Base-by-base conservation (phyloP, 441 rosid species). In the Bocquillonia castaneifolia region DNA sequence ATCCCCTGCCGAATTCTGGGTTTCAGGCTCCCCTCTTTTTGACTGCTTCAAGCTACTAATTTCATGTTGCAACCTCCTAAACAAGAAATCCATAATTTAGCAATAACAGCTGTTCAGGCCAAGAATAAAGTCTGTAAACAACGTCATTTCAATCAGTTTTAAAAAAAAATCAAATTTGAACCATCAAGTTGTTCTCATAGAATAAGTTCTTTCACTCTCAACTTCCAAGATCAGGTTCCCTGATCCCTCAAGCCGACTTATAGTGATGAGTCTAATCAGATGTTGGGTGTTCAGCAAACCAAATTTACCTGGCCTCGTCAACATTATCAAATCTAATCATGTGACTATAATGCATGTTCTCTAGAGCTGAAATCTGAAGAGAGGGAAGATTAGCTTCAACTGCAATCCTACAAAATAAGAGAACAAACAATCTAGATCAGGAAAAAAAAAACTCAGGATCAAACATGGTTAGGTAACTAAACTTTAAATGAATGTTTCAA, bases 301-400 rank as follows among this genome's bases (percentile, higher is more conserved):
- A 70, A 28, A 53, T 59, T 78, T 83, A 92, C 99, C 96, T 95
- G 73, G 96, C 85, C 84, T 88, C 81, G 63, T 87, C 85, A 74
- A 80, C 76, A 78, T 95, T 80, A 79, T 87, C 90, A 88, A 92
- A 89, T 86, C 99, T 85, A 66, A 95, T 92, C 96, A 92, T 90
- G 81, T 90, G 84, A 85, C 91, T 88, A 69, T 95, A 95, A 67
- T 92, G 98, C 97, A 95, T 90, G 76, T 82, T 90, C 80, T 95
- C 97, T 57, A 95, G 78, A 48, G 98, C 98, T 70, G 86, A 72
- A 78, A 92, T 83, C 82, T 92, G 93, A 75, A 83, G 39, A 18
- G 85, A 76, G 55, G 87, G 87, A 74, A 84, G 87, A 36, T 88
- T 85, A 69, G 92, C 94, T 79, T 85, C 82, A 53, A 79, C 75